A percentile compares a stretch with the other conserved stretches of the same genome.
These are phyloP conservation scores for Coccinonectria pachysandricola DNA, from an alignment of 2,329 filamentous ascomycete genomes.

Conservation along the genomic window DNA sequence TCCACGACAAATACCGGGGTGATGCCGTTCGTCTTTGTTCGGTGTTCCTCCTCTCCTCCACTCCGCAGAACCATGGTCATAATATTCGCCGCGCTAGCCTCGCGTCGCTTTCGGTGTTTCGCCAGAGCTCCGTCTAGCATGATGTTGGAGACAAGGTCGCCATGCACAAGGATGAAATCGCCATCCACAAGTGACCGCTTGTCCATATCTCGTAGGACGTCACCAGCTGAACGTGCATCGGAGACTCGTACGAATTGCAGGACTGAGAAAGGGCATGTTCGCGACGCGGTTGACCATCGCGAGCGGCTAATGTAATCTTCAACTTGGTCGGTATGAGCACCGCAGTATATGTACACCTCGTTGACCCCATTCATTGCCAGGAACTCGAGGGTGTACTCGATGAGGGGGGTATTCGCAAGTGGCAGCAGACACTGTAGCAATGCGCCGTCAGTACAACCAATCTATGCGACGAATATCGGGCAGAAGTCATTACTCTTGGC, in stretches of 20 bases:
- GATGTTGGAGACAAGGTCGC: slow-evolving; percentile 84
- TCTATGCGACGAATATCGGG: neutral
- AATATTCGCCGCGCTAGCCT: slow-evolving; percentile 84
- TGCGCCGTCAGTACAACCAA: slow-evolving; percentile 10
- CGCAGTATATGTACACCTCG: slow-evolving; percentile 86
- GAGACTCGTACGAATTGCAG: slow-evolving; percentile 77
- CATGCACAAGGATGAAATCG: slow-evolving; percentile 88
- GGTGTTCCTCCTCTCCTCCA: slow-evolving; percentile 57
- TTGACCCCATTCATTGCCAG: slow-evolving; percentile 92
- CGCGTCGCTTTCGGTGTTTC: slow-evolving; percentile 68
- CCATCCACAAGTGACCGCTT: slow-evolving; percentile 73
- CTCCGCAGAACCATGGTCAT: slow-evolving; percentile 92
- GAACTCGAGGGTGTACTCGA: slow-evolving; percentile 96
- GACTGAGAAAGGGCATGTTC: slow-evolving; percentile 57
- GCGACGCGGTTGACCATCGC: slow-evolving; percentile 52
- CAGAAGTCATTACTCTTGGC: slow-evolving; percentile 60
- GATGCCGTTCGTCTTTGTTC: slow-evolving; percentile 65
- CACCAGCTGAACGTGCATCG: slow-evolving; percentile 77
- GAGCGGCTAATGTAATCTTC: slow-evolving; percentile 79
- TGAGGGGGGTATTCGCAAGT: slow-evolving; percentile 84
- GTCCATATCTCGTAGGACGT: slow-evolving; percentile 90
- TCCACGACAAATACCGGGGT: slow-evolving; percentile 83
- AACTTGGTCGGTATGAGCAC: slow-evolving; percentile 75
- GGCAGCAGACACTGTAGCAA: slow-evolving; percentile 70
- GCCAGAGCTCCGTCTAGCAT: slow-evolving; percentile 70